Conservation (phyloP, 2,329 filamentous ascomycete genomes). For the Sclerotinia minor region DNA sequence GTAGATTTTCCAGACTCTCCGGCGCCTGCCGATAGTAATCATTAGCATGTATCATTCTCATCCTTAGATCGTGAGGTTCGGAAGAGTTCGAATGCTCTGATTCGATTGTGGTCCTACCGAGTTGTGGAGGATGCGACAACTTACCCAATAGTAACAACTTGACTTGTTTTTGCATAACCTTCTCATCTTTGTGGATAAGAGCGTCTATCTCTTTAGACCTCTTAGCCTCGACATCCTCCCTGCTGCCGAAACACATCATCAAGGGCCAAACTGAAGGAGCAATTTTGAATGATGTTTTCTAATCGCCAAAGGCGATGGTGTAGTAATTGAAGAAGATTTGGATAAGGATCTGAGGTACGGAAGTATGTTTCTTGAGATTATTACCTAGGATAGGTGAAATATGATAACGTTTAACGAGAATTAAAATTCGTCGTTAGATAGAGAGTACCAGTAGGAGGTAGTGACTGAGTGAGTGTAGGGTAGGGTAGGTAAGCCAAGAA, state of each 20-base stretch:
- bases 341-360: not conserved
- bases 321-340: not conserved
- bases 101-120: conserved; percentile 14
- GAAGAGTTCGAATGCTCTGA: not conserved
- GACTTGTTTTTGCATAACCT: conserved; percentile 80
- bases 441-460: not conserved
- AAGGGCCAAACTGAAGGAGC: conserved; percentile 17
- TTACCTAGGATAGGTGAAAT: not conserved
- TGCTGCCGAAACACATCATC: conserved; percentile 65
- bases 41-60: conserved; percentile 28
- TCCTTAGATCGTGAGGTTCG: not conserved
- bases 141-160: conserved; percentile 91
- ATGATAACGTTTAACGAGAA: not conserved
- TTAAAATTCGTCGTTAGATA: not conserved
- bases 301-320: not conserved
- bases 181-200: conserved; percentile 82
- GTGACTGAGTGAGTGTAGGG: no score
- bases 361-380: not conserved
- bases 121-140: conserved; percentile 40
- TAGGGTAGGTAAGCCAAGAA: no score
- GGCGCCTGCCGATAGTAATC: conserved; percentile 63
- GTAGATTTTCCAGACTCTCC: conserved; percentile 96
- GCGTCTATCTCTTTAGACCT: conserved; percentile 81
- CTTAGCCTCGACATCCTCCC: conserved; percentile 49
- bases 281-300: not conserved